phyloP scores from a whole-genome alignment of 225 moss, liverwort and hornwort species.

The Bryum argenteum region DNA sequence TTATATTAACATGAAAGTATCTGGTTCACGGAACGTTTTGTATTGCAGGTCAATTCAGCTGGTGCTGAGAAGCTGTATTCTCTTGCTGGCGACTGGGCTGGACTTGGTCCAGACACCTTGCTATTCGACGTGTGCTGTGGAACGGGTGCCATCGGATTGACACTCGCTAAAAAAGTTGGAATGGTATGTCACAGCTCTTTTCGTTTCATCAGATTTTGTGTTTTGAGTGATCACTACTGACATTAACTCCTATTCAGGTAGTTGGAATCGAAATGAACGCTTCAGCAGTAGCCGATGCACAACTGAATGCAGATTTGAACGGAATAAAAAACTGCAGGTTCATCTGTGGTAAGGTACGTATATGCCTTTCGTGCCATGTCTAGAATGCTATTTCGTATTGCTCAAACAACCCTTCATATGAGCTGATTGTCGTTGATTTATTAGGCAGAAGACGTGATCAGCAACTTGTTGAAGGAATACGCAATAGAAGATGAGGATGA shows the following conservation, averaged over 20 bases:
- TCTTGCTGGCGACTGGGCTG: constrained; percentile 94
- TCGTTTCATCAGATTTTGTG: background rate
- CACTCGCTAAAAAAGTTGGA: constrained; percentile 92
- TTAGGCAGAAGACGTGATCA: constrained; percentile 95
- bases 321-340: constrained; percentile 86
- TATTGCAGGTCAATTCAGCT: constrained; percentile 81
- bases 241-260: constrained; percentile 51
- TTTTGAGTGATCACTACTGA: background rate
- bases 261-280: constrained; percentile 99
- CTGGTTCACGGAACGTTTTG: constrained; percentile 3
- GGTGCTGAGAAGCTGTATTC: constrained; percentile 94
- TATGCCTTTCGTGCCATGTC: background rate
- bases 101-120: constrained; percentile 83
- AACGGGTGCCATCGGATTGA: constrained; percentile 96
- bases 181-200: constrained; percentile 54
- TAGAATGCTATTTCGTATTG: too few species aligned
- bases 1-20: constrained; percentile 2
- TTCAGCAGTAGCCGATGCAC: constrained; percentile 90
- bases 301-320: constrained; percentile 85
- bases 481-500: constrained; percentile 33
- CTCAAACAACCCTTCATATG: background rate
- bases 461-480: constrained; percentile 84
- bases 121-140: constrained; percentile 99
- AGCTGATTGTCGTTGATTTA: constrained; percentile 8
- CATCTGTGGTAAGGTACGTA: constrained; percentile 81